These are phyloP conservation scores for Sordariomycetes sp. DNA, from an alignment of 2,329 filamentous ascomycete species.

Conservation along the genomic window DNA sequence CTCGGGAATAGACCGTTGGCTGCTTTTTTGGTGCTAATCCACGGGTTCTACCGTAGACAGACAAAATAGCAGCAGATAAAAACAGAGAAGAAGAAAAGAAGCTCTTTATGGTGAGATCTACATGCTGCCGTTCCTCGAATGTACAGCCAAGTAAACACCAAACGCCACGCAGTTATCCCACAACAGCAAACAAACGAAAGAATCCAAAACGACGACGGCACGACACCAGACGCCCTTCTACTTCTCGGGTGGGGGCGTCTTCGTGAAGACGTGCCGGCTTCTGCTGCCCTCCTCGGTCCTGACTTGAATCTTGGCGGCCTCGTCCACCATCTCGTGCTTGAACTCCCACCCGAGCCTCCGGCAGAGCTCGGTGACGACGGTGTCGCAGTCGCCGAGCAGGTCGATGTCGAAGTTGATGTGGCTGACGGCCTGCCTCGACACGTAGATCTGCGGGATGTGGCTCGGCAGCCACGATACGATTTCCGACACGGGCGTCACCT, in stretches of 20 bases:
- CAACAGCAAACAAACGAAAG: slow-evolving; percentile 1
- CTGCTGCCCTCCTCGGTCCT: slow-evolving; percentile 21
- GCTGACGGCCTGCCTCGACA: slow-evolving; percentile 72
- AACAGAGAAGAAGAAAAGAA: too few species aligned
- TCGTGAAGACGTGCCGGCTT: slow-evolving; percentile 27
- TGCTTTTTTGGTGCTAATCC: too few species aligned
- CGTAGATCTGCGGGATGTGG: slow-evolving; percentile 83
- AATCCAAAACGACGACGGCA: slow-evolving; percentile 1
- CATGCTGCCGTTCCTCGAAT: too few species aligned
- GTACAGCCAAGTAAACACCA: too few species aligned
- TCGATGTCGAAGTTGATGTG: slow-evolving; percentile 97
- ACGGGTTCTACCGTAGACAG: neutral
- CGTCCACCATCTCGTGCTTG: slow-evolving; percentile 74
- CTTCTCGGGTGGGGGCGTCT: neutral
- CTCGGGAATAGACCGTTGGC: too few species aligned
- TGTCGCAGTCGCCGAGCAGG: slow-evolving; percentile 88
- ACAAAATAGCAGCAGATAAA: neutral
- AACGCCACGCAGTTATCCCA: too few species aligned
- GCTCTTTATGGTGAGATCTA: too few species aligned
- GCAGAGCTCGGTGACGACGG: slow-evolving; percentile 80
- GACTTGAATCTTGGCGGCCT: slow-evolving; percentile 52
- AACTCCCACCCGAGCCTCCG: slow-evolving; percentile 73
- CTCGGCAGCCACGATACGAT: slow-evolving; percentile 72
- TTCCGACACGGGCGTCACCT: slow-evolving; percentile 90
- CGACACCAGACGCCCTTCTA: neutral